Conservation (phyloP, 176 grass and related monocot genomes). For the Thalia dealbata region DNA sequence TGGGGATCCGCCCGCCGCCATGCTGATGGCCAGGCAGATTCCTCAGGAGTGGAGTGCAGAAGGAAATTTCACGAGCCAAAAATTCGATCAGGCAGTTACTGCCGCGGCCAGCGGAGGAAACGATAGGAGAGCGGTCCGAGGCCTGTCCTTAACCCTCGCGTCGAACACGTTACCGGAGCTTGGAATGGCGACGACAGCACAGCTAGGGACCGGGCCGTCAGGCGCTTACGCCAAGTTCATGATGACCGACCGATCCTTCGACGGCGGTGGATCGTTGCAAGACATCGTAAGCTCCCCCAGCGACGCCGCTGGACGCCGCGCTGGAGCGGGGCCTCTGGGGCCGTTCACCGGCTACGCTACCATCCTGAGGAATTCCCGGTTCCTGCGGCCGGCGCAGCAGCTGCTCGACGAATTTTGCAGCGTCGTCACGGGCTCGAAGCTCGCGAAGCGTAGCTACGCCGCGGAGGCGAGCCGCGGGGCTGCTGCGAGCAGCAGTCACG, state of each 20-base stretch:
- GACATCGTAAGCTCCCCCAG: constrained; percentile 4
- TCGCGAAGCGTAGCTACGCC: neutral
- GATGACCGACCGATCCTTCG: neutral
- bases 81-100: neutral
- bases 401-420: constrained; percentile 41
- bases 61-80: neutral
- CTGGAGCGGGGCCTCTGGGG: constrained; percentile 28
- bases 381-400: constrained; percentile 42
- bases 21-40: constrained; percentile 4
- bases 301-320: constrained; percentile 4
- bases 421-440: constrained; percentile 11
- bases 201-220: neutral
- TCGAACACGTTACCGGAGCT: neutral
- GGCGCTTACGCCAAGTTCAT: neutral
- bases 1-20: neutral
- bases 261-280: neutral
- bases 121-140: neutral
- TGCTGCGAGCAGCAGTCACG: neutral
- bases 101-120: neutral
- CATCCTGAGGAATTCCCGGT: constrained; percentile 31
- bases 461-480: constrained; percentile 6
- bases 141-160: constrained; percentile 2
- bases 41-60: neutral
- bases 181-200: neutral
- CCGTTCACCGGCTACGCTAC: constrained; percentile 48